These are phyloP conservation scores for Lactifluus volemus DNA, from an alignment of 768 basidiomycete species.

Conservation along the genomic window DNA sequence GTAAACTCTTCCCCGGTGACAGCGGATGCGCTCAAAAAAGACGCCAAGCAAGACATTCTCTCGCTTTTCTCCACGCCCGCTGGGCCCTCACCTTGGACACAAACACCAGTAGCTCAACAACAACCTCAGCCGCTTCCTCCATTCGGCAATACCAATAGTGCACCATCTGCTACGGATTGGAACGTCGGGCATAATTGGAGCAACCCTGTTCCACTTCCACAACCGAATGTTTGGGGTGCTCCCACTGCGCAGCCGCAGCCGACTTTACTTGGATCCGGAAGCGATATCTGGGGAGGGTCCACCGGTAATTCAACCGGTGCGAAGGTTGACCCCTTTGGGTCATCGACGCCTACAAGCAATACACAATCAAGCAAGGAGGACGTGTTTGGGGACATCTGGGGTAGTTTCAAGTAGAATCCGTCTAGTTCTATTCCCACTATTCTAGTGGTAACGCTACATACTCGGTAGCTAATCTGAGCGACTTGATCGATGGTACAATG, in stretches of 20 bases:
- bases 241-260: conserved; percentile 25
- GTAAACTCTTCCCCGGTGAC: conserved; percentile 25
- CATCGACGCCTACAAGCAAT: conserved; percentile 27
- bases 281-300: conserved; percentile 50
- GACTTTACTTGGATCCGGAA: conserved; percentile 31
- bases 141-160: conserved; percentile 31
- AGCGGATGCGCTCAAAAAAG: conserved; percentile 43
- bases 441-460: neutral
- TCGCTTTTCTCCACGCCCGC: conserved; percentile 60
- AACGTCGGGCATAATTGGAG: conserved; percentile 60
- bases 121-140: conserved; percentile 9
- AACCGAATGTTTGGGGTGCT: conserved; percentile 30
- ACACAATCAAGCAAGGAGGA: conserved; percentile 51
- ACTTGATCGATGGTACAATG: neutral
- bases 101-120: conserved; percentile 2
- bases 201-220: conserved; percentile 24
- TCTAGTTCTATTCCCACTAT: neutral
- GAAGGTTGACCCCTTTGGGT: conserved; percentile 29
- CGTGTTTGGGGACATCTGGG: conserved; percentile 78
- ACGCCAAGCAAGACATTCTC: conserved; percentile 78
- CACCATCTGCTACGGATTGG: conserved; percentile 51
- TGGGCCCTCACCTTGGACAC: conserved; percentile 24
- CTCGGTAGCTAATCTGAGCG: neutral
- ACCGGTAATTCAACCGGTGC: conserved; percentile 21
- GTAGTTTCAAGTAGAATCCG: conserved; percentile 56